Percentiles rank a stretch among this genome's conserved stretches.
Evolutionary conservation across 2,329 filamentous ascomycete genomes (phyloP).

Genomic region (Arachnopeziza araneosa): DNA sequence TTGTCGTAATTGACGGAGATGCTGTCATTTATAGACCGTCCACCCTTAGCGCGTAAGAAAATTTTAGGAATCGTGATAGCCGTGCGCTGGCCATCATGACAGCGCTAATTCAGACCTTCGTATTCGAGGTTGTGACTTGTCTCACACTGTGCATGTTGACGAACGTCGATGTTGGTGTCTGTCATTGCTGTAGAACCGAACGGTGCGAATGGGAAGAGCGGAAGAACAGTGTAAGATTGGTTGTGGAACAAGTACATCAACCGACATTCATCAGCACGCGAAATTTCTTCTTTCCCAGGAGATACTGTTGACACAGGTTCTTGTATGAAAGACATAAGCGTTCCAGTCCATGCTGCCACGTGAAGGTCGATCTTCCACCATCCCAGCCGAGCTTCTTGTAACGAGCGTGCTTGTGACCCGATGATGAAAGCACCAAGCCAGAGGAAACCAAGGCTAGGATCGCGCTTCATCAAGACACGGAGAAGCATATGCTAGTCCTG

Average conservation of each 20-base stretch:
- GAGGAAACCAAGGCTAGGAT: slow-evolving; percentile 17
- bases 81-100: slow-evolving; percentile 8
- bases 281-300: slow-evolving; percentile 12
- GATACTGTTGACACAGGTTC: slow-evolving; percentile 17
- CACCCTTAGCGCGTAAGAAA: background rate
- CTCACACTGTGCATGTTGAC: slow-evolving; percentile 16
- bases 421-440: slow-evolving; percentile 22
- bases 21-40: slow-evolving; percentile 4
- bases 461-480: slow-evolving; percentile 17
- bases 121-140: slow-evolving; percentile 16
- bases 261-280: slow-evolving; percentile 21
- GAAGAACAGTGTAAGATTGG: slow-evolving; percentile 11
- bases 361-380: slow-evolving; percentile 20
- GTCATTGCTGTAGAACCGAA: slow-evolving; percentile 17
- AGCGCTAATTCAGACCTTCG: slow-evolving; percentile 14
- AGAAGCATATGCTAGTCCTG: slow-evolving; percentile 13
- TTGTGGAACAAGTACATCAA: slow-evolving; percentile 20
- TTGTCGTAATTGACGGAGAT: slow-evolving; percentile 15
- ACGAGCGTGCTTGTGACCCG: slow-evolving; percentile 13
- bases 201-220: slow-evolving; percentile 19
- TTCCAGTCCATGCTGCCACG: slow-evolving; percentile 22
- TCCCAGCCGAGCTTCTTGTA: slow-evolving; percentile 15
- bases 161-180: slow-evolving; percentile 19
- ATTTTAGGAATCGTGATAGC: background rate
- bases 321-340: slow-evolving; percentile 23